Conservation (phyloP, 176 grass and related monocot genomes). For the Canna indica region DNA sequence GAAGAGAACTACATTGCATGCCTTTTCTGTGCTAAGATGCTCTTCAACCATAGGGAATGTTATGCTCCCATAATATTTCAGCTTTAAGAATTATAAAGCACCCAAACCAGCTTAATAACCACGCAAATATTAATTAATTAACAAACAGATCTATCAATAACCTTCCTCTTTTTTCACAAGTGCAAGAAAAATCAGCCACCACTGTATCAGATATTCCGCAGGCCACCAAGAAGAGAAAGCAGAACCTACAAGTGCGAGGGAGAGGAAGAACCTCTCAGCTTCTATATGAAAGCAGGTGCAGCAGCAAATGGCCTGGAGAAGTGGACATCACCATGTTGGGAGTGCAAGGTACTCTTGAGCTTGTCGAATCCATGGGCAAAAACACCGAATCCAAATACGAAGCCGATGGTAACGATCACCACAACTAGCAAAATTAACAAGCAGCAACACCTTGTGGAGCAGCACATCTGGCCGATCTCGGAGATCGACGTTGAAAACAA, state of each 20-base stretch:
- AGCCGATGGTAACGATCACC: background rate
- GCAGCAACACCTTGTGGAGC: constrained; percentile 13
- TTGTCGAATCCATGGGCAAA: constrained; percentile 18
- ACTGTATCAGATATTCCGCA: no score
- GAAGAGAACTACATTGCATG: no score
- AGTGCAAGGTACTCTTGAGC: constrained; percentile 11
- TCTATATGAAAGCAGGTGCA: background rate
- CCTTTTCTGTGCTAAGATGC: no score
- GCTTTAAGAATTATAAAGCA: background rate
- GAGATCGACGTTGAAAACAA: background rate
- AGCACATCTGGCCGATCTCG: background rate
- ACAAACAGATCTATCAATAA: no score
- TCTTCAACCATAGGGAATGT: no score
- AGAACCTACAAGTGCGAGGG: no score
- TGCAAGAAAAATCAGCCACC: no score
- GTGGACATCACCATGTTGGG: background rate
- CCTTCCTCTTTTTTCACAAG: no score
- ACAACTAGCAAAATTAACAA: constrained; percentile 2
- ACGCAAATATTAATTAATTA: no score
- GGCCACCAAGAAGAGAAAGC: no score
- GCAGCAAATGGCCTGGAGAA: background rate
- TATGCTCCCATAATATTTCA: background rate
- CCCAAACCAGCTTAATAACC: background rate
- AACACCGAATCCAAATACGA: no score
- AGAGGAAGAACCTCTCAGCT: background rate